Evolutionary conservation across 495 filamentous ascomycete species (phyloP).

Genomic region (Penicillium riverlandense): DNA sequence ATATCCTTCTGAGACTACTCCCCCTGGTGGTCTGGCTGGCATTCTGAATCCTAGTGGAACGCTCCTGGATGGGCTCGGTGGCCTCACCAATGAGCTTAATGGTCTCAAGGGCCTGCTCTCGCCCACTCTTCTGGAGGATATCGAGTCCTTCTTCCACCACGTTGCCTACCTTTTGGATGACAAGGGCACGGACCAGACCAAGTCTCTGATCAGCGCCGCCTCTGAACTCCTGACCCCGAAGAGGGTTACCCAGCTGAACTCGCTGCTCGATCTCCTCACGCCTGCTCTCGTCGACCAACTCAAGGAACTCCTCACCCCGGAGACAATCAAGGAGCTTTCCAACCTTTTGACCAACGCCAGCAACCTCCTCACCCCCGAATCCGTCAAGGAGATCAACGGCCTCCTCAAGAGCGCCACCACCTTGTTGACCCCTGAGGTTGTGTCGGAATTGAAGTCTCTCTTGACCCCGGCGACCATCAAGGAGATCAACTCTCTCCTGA

Average conservation of each 20-base stretch:
- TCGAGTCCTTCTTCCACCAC: conserved; percentile 41
- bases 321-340: conserved; percentile 31
- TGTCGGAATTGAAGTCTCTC: too few relatives aligned
- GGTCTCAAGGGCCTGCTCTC: conserved; percentile 35
- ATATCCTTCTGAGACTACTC: background rate
- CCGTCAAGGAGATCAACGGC: conserved; percentile 27
- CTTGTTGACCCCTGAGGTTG: conserved; percentile 34
- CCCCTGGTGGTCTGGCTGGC: background rate
- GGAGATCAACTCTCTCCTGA: conserved; percentile 31
- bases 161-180: conserved; percentile 38
- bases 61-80: conserved; percentile 15
- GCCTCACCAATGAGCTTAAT: conserved; percentile 32
- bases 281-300: too few relatives aligned
- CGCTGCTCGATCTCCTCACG: conserved; percentile 17
- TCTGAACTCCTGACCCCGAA: conserved; percentile 20
- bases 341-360: conserved; percentile 33
- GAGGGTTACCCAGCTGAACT: conserved; percentile 17
- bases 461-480: conserved; percentile 11
- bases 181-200: conserved; percentile 29
- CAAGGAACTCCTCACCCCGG: conserved; percentile 18
- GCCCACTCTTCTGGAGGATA: conserved; percentile 27
- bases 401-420: conserved; percentile 27
- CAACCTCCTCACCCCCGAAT: conserved; percentile 16
- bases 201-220: conserved; percentile 21
- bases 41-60: conserved; percentile 7